Conservation (phyloP, 345 rosid genomes). For the Populus deltoides region DNA sequence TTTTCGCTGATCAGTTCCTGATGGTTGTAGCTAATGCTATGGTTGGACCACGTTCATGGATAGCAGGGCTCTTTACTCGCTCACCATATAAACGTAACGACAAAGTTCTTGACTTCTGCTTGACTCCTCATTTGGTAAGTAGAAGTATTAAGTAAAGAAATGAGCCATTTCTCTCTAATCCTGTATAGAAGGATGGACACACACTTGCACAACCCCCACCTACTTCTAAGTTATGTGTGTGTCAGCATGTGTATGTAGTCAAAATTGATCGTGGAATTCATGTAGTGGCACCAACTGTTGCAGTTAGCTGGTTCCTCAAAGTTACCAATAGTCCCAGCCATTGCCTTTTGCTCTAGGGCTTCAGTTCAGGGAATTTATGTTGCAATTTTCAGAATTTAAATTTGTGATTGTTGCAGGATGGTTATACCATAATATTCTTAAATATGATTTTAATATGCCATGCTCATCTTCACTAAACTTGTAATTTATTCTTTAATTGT, state of each 20-base stretch:
- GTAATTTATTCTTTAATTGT: constrained; percentile 7
- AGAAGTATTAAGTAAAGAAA: constrained; percentile 1
- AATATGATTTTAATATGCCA: background rate
- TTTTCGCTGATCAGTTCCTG: constrained; percentile 24
- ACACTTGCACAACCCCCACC: background rate
- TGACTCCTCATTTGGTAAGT: constrained; percentile 72
- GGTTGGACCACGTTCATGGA: constrained; percentile 93
- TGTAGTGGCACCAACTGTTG: background rate
- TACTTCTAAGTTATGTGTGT: background rate
- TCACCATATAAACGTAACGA: constrained; percentile 49
- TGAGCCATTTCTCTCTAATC: background rate
- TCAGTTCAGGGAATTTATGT: background rate
- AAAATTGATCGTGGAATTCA: background rate
- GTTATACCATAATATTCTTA: background rate
- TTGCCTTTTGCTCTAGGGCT: background rate
- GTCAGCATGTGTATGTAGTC: background rate
- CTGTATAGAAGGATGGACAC: background rate
- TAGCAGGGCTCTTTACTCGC: constrained; percentile 84
- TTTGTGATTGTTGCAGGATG: background rate
- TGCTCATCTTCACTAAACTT: background rate
- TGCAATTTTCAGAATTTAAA: background rate
- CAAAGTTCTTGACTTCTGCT: constrained; percentile 43
- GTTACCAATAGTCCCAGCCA: background rate
- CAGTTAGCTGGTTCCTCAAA: background rate
- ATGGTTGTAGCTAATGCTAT: constrained; percentile 73